Conservation (phyloP, 2,329 filamentous ascomycete genomes). For the Trichoderma sp. region DNA sequence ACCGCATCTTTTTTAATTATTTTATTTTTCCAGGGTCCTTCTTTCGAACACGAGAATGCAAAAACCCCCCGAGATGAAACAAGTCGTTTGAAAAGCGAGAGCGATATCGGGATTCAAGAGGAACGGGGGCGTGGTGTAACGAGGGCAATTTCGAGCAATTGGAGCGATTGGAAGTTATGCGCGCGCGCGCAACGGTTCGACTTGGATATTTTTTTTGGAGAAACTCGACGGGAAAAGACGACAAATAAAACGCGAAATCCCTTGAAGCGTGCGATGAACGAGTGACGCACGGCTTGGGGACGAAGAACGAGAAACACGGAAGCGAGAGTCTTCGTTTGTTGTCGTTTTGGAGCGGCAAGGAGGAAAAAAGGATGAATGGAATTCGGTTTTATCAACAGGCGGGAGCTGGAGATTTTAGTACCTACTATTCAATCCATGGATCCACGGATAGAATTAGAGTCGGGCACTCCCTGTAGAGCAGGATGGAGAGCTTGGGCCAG, state of each 20-base stretch:
- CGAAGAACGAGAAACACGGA: background rate
- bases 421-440: too few species aligned
- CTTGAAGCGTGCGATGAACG: background rate
- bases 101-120: background rate
- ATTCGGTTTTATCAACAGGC: background rate
- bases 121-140: background rate
- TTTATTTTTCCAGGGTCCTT: background rate
- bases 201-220: too few species aligned
- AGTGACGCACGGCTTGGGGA: slow-evolving; percentile 2
- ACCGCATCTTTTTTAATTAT: slow-evolving; percentile 31
- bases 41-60: background rate
- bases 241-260: background rate
- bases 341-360: background rate
- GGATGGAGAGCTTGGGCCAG: background rate
- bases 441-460: background rate
- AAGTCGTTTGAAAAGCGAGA: background rate
- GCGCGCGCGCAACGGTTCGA: background rate
- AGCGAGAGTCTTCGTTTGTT: slow-evolving; percentile 4
- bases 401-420: too few species aligned
- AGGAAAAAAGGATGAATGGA: background rate
- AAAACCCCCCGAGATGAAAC: background rate
- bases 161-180: background rate
- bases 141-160: background rate
- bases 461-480: too few species aligned
- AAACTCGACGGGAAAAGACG: background rate